Percentiles rank a stretch among this genome's conserved stretches.
These are phyloP conservation scores for Zancudomyces culisetae DNA, from an alignment of 371 early-diverging fungal genomes.

Conservation along the genomic window DNA sequence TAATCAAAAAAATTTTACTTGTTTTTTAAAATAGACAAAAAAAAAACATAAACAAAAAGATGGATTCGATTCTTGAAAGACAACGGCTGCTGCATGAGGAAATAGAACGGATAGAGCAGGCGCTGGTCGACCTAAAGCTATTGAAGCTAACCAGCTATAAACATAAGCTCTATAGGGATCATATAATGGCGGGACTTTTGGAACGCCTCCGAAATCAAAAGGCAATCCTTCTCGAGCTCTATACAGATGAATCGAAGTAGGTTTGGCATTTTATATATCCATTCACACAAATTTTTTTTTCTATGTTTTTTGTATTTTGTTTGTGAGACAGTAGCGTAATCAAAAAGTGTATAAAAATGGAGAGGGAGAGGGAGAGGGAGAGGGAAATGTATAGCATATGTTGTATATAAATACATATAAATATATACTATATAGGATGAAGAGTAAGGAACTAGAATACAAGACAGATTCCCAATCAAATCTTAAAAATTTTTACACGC, in stretches of 20 bases:
- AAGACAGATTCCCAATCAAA: slow-evolving; percentile 43
- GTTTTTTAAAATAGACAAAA: no score
- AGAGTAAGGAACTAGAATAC: slow-evolving; percentile 48
- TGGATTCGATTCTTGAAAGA: slow-evolving; percentile 48
- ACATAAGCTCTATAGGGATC: slow-evolving; percentile 66
- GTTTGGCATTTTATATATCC: no score
- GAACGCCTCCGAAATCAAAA: slow-evolving; percentile 50
- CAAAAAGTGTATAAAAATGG: no score
- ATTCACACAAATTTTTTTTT: no score
- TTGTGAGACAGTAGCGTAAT: no score
- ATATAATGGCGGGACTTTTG: slow-evolving; percentile 47
- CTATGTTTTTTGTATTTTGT: no score
- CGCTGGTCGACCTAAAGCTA: slow-evolving; percentile 62
- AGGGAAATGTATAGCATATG: slow-evolving; percentile 51
- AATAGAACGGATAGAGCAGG: slow-evolving; percentile 77
- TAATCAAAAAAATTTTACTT: no score
- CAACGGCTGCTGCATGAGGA: slow-evolving; percentile 74
- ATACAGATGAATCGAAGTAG: slow-evolving; percentile 59
- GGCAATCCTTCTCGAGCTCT: slow-evolving; percentile 34
- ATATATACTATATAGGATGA: slow-evolving; percentile 43
- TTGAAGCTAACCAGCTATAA: slow-evolving; percentile 53
- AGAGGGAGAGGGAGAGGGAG: no score
- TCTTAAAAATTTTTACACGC: slow-evolving; percentile 71
- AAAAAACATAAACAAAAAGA: slow-evolving; percentile 6
- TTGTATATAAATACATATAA: no score